A percentile compares a stretch with the other conserved stretches of the same genome.
Evolutionary conservation across 1,284 basidiomycete species (phyloP).

Genomic region (Ceratobasidium papillatum): DNA sequence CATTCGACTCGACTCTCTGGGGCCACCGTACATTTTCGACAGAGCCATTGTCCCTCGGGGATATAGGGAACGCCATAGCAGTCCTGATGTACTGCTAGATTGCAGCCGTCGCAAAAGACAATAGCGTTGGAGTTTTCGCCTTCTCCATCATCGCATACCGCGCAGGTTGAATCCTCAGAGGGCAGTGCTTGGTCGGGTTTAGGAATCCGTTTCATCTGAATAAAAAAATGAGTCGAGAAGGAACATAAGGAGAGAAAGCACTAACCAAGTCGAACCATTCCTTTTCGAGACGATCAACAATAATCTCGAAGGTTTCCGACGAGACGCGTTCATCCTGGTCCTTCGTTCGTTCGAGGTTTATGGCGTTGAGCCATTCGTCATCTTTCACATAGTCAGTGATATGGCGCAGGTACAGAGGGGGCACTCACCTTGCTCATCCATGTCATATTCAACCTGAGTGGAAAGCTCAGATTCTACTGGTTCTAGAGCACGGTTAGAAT

Average conservation of each 20-base stretch:
- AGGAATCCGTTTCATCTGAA: conserved; percentile 87
- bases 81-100: conserved; percentile 98
- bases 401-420: conserved; percentile 9
- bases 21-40: conserved; percentile 97
- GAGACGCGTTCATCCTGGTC: conserved; percentile 77
- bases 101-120: conserved; percentile 99
- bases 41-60: conserved; percentile 99
- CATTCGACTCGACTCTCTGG: conserved; percentile 94
- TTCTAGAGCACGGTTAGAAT: conserved; percentile 60
- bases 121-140: conserved; percentile 99
- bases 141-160: conserved; percentile 97
- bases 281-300: conserved; percentile 98
- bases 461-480: conserved; percentile 93
- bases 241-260: conserved; percentile 25
- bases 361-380: conserved; percentile 90
- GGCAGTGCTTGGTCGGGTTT: conserved; percentile 84
- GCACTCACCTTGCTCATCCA: conserved; percentile 95
- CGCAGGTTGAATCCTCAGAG: conserved; percentile 93
- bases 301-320: conserved; percentile 92
- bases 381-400: conserved; percentile 61
- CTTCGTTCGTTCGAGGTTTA: conserved; percentile 86
- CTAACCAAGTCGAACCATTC: conserved; percentile 96
- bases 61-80: conserved; percentile 99
- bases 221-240: background rate
- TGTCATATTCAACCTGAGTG: conserved; percentile 97